These are phyloP conservation scores for Schwanniomyces vanrijiae DNA, from an alignment of 805 yeast species.

Conservation along the genomic window DNA sequence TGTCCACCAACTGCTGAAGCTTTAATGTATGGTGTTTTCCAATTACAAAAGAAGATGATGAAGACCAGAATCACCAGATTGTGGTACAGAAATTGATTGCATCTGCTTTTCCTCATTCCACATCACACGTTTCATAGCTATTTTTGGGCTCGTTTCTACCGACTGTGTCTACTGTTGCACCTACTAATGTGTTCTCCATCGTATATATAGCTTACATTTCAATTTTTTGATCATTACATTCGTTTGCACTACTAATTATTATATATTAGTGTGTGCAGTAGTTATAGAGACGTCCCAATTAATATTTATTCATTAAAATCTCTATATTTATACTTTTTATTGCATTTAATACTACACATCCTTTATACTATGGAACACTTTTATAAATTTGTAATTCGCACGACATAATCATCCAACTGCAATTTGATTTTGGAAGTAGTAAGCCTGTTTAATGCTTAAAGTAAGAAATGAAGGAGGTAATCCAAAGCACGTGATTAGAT, in stretches of 20 bases:
- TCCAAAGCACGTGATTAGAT: background rate
- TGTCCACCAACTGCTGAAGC: slow-evolving; percentile 94
- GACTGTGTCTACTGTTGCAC: background rate
- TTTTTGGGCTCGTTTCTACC: background rate
- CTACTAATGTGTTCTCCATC: background rate
- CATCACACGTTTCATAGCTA: background rate
- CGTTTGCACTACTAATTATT: background rate
- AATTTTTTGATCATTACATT: background rate
- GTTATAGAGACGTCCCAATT: background rate
- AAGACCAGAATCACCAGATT: slow-evolving; percentile 75
- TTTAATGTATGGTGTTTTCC: slow-evolving; percentile 86
- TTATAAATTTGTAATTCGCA: too few relatives aligned
- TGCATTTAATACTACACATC: background rate
- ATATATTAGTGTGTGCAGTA: background rate
- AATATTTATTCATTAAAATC: background rate
- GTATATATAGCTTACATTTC: background rate
- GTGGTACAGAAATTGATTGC: slow-evolving; percentile 66
- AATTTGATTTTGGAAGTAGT: too few relatives aligned
- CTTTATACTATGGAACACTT: background rate
- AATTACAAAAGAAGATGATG: slow-evolving; percentile 87
- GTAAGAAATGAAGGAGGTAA: too few relatives aligned
- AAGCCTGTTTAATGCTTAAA: too few relatives aligned
- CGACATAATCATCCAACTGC: too few relatives aligned
- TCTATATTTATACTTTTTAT: background rate
- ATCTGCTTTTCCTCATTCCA: background rate